Evolutionary conservation across 108 stramenopile species (phyloP), one percentile per base, ranked within the genome.

Genomic region (Mayamaea pseudoterrestris): DNA sequence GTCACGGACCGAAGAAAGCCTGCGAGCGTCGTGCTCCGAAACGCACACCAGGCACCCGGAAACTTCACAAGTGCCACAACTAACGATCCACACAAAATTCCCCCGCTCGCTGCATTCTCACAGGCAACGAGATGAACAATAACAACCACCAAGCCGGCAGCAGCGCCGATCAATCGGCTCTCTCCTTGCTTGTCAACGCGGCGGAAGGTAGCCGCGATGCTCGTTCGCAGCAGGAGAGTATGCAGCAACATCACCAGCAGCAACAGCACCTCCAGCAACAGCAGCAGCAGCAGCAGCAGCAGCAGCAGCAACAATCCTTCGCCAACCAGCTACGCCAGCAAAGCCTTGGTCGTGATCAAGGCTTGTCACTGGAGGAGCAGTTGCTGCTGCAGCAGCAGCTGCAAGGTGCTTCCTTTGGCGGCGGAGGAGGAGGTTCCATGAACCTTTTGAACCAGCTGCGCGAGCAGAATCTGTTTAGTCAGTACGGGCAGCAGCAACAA

Each of bases 151-250:
- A 39, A 8, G 47, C 26, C 47, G 30, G 12, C 2, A 27, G 25
- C 47, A 5, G 14, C n/a, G 47, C 18, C 27, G 47, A 28, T 25
- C 50, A 51, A 22, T 51, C 50, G 3, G 22, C 50, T 39, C 21
- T 51, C 2, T 51, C 50, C 2, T 22, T 51, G 5, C 17, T 51
- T 22, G 50, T 51, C 4, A 51, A 51, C 18, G 50, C 50, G 1
- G 50, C 50, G 6, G 50, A 51, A 13, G 29, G 36, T 20, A 12
- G 9, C 9, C 37, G 20, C 8, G 37, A 39, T 8, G 37, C 37
- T 8, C 37, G 37, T 8, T 39, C 20, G 8, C 37, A 39, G 8
- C 16, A 20, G 20, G 37, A 39, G 37, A n/a, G n/a, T n/a, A n/a
- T n/a, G n/a, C n/a, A n/a, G n/a, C n/a, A n/a, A n/a, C n/a, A n/a